phyloP scores from a whole-genome alignment of 2,329 filamentous ascomycete species.

The Pseudonectria foliicola region DNA sequence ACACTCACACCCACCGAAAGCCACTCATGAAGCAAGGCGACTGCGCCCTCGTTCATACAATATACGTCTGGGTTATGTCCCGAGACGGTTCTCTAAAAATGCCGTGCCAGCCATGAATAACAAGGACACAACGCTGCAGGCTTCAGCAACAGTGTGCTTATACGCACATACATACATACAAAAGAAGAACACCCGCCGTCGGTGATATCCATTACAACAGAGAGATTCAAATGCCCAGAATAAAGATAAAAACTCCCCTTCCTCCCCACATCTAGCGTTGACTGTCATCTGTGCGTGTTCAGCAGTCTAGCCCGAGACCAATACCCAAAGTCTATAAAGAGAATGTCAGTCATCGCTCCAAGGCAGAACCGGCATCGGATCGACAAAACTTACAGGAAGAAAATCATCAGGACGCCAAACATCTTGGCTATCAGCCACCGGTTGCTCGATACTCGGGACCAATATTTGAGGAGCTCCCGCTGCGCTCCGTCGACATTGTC shows the following conservation, averaged over 20 bases:
- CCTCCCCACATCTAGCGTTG: constrained; percentile 5
- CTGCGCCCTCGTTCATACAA: too few species aligned
- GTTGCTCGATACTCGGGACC: constrained; percentile 89
- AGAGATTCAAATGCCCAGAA: constrained; percentile 4
- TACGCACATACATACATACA: constrained; percentile 12
- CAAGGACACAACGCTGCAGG: too few species aligned
- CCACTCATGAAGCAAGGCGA: too few species aligned
- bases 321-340: constrained; percentile 29
- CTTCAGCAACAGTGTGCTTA: too few species aligned
- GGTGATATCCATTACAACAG: constrained; percentile 19
- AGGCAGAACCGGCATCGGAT: not conserved
- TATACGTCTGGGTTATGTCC: too few species aligned
- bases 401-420: constrained; percentile 84
- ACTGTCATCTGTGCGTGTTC: constrained; percentile 1
- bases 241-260: constrained; percentile 1
- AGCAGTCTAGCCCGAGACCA: constrained; percentile 29
- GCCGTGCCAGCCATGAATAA: too few species aligned
- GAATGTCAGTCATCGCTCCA: constrained; percentile 7
- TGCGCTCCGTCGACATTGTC: constrained; percentile 98
- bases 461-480: constrained; percentile 92
- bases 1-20: too few species aligned
- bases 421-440: constrained; percentile 86
- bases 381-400: constrained; percentile 54
- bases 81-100: constrained; percentile 3
- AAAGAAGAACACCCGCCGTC: constrained; percentile 11